Percentiles rank a stretch among this genome's conserved stretches.
Conservation (phyloP, 2,329 filamentous ascomycete genomes). For the Fusarium illudens region DNA sequence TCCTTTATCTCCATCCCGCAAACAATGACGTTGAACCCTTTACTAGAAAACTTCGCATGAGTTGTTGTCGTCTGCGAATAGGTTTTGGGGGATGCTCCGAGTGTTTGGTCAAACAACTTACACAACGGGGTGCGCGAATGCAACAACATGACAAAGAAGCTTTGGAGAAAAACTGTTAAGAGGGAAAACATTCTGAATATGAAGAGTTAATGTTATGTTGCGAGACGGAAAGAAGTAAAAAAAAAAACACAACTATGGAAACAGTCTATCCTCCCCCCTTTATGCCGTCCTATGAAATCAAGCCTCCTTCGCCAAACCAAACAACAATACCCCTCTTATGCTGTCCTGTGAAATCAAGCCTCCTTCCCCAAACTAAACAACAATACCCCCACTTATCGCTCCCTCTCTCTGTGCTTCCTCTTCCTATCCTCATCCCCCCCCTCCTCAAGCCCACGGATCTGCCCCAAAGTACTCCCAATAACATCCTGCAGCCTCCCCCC, state of each 20-base stretch:
- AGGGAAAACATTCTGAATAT: conserved; percentile 19
- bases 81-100: background rate
- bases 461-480: conserved; percentile 37
- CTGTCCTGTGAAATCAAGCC: conserved; percentile 5
- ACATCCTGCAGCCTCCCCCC: conserved; percentile 38
- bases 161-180: background rate
- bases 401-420: conserved; percentile 17
- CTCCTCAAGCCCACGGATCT: conserved; percentile 35
- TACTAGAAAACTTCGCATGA: background rate
- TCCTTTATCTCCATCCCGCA: background rate
- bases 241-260: background rate
- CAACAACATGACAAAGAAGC: background rate
- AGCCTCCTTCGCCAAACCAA: background rate
- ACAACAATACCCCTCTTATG: background rate
- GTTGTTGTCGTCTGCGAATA: background rate
- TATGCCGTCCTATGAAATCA: conserved; percentile 4
- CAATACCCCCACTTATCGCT: conserved; percentile 2
- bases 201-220: background rate
- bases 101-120: conserved; percentile 16
- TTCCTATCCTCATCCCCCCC: conserved; percentile 22
- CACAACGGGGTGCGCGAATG: conserved; percentile 4
- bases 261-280: background rate
- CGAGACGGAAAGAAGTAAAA: background rate
- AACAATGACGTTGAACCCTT: background rate
- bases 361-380: background rate